Conservation (phyloP, 805 yeast species). For the Barnettozyma salicaria region DNA sequence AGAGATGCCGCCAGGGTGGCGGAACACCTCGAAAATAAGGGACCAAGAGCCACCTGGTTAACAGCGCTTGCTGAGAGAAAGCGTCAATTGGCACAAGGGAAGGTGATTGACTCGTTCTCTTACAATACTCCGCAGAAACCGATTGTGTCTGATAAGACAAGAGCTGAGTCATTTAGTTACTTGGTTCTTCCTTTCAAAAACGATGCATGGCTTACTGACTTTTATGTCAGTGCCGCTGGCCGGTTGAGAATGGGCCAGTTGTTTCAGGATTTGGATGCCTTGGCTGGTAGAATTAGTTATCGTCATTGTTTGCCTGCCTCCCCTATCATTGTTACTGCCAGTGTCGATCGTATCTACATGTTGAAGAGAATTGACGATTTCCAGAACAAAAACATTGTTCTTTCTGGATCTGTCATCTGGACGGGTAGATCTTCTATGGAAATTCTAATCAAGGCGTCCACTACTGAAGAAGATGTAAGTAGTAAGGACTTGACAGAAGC, state of each 20-base stretch:
- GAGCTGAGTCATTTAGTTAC: slow-evolving; percentile 70
- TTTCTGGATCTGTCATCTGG: slow-evolving; percentile 92
- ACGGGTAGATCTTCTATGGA: slow-evolving; percentile 96
- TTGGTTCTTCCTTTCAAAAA: slow-evolving; percentile 76
- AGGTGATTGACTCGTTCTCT: slow-evolving; percentile 60
- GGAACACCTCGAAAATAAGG: slow-evolving; percentile 25
- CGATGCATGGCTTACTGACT: slow-evolving; percentile 76
- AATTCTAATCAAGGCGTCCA: slow-evolving; percentile 82
- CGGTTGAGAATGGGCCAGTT: slow-evolving; percentile 86
- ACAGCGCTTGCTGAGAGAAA: slow-evolving; percentile 74
- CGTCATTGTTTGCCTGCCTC: slow-evolving; percentile 92
- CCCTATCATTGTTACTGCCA: slow-evolving; percentile 93
- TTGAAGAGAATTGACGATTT: slow-evolving; percentile 79
- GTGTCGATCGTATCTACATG: slow-evolving; percentile 87
- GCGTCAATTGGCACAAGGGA: slow-evolving; percentile 67
- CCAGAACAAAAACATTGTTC: slow-evolving; percentile 63
- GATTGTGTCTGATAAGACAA: slow-evolving; percentile 63
- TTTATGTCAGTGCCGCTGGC: slow-evolving; percentile 88
- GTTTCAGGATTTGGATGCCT: slow-evolving; percentile 89
- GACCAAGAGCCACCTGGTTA: slow-evolving; percentile 67
- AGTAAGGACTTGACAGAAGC: slow-evolving; percentile 51
- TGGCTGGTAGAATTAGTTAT: slow-evolving; percentile 91
- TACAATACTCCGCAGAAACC: slow-evolving; percentile 69
- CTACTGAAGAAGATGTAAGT: slow-evolving; percentile 47
- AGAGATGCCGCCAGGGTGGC: slow-evolving; percentile 43